These are phyloP conservation scores for Microcera coccophila DNA, from an alignment of 2,329 filamentous ascomycete species.

Conservation along the genomic window DNA sequence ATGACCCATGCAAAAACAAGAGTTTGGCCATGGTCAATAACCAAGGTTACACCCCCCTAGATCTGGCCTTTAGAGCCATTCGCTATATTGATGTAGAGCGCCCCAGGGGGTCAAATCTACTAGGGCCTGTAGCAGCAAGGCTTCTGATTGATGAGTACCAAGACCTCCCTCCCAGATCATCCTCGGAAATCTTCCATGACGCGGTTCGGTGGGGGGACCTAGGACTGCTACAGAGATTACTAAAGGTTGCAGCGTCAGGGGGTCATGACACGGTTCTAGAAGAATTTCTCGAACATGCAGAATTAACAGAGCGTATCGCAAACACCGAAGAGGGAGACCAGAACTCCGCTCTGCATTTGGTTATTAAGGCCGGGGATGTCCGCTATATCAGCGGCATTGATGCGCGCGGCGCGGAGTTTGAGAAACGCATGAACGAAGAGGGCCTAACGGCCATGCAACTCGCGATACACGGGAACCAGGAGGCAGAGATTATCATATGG, in stretches of 20 bases:
- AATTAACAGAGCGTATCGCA: conserved; percentile 7
- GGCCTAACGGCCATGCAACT: too few relatives aligned
- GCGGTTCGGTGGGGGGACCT: conserved; percentile 29
- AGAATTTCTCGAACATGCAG: conserved; percentile 14
- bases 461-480: too few relatives aligned
- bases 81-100: not conserved
- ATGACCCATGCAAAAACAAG: conserved; percentile 26
- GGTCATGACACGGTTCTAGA: conserved; percentile 12
- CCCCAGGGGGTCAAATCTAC: not conserved
- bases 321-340: conserved; percentile 6
- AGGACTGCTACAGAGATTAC: conserved; percentile 18
- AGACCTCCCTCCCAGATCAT: conserved; percentile 4
- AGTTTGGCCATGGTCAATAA: conserved; percentile 25
- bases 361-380: conserved; percentile 13
- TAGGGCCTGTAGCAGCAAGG: conserved; percentile 9
- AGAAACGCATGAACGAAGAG: too few relatives aligned
- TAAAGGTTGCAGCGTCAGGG: conserved; percentile 15
- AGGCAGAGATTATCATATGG: too few relatives aligned
- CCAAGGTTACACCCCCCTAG: conserved; percentile 29
- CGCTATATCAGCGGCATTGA: conserved; percentile 17
- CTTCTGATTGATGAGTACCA: conserved; percentile 16
- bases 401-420: conserved; percentile 3
- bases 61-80: too few relatives aligned
- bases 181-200: conserved; percentile 10
- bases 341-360: conserved; percentile 18